Percentiles rank a stretch among this genome's conserved stretches.
phyloP scores from a whole-genome alignment of 768 basidiomycete species.

The Dictyophora rubrovolvata region DNA sequence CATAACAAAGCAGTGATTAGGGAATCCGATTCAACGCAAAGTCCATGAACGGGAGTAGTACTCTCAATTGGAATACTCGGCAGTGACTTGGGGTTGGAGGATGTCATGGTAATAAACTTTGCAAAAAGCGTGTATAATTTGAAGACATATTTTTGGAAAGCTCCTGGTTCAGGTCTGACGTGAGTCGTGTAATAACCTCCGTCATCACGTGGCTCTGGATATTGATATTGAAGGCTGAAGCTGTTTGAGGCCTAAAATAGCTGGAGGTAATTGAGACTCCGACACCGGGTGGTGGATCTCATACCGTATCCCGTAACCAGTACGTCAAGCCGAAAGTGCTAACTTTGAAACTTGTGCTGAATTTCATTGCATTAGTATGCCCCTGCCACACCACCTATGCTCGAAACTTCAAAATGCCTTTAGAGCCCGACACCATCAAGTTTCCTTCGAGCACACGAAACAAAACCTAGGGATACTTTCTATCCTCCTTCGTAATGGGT shows the following conservation, averaged over 20 bases:
- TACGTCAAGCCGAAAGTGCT: background rate
- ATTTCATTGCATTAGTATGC: constrained; percentile 20
- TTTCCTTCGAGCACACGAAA: constrained; percentile 73
- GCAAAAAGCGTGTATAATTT: too few relatives aligned
- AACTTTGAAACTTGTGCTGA: background rate
- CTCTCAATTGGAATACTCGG: background rate
- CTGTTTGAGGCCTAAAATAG: too few relatives aligned
- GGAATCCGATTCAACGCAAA: background rate
- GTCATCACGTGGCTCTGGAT: too few relatives aligned
- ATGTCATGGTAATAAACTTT: background rate
- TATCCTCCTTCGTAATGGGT: constrained; percentile 86
- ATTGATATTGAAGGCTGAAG: too few relatives aligned
- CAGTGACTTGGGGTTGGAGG: background rate
- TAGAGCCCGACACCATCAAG: constrained; percentile 67
- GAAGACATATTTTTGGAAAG: too few relatives aligned
- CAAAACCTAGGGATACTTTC: constrained; percentile 89
- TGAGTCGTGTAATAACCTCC: too few relatives aligned
- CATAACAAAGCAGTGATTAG: constrained; percentile 1
- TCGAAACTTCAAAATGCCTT: constrained; percentile 89
- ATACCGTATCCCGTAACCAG: too few relatives aligned
- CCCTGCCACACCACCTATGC: constrained; percentile 77
- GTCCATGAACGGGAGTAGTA: background rate
- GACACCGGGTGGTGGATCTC: too few relatives aligned
- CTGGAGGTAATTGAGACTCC: too few relatives aligned
- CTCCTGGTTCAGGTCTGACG: too few relatives aligned